phyloP scores from a whole-genome alignment of 148 eudicot species.

The Pharnaceum exiguum region DNA sequence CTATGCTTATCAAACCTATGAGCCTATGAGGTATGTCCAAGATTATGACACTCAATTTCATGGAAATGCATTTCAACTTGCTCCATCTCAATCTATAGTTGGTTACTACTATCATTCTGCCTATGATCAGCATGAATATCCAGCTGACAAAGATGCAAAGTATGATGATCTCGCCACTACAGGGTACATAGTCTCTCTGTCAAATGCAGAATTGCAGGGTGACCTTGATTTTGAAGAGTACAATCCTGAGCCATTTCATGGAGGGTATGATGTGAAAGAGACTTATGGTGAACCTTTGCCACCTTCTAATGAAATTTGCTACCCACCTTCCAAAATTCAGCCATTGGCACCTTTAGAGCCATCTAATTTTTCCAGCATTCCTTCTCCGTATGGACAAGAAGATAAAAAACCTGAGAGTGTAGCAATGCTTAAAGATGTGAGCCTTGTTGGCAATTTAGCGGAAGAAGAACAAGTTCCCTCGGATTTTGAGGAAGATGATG shows the following conservation, averaged over 20 bases:
- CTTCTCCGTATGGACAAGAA: slow-evolving; percentile 29
- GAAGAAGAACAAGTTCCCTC: neutral
- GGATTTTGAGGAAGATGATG: slow-evolving; percentile 3
- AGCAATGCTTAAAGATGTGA: neutral
- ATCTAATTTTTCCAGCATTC: slow-evolving; percentile 17
- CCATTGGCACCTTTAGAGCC: slow-evolving; percentile 8
- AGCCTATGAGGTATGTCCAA: slow-evolving; percentile 24
- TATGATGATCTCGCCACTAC: slow-evolving; percentile 17
- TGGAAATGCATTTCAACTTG: slow-evolving; percentile 15
- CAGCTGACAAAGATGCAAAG: slow-evolving; percentile 9
- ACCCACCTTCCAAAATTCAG: slow-evolving; percentile 34
- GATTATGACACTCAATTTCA: slow-evolving; percentile 8
- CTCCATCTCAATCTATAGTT: slow-evolving; percentile 17
- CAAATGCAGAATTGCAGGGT: slow-evolving; percentile 10
- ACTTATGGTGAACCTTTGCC: slow-evolving; percentile 70
- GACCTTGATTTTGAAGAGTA: slow-evolving; percentile 37
- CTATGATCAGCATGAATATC: slow-evolving; percentile 5
- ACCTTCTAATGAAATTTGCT: slow-evolving; percentile 54
- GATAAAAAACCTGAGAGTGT: neutral
- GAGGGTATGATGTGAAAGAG: slow-evolving; percentile 52
- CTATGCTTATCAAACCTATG: slow-evolving; percentile 3
- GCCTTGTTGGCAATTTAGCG: neutral
- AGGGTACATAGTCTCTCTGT: slow-evolving; percentile 25
- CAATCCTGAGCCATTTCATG: slow-evolving; percentile 52
- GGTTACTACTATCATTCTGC: slow-evolving; percentile 14